phyloP scores from a whole-genome alignment of 306 rosid genomes.

The Ormosia semicastrata region DNA sequence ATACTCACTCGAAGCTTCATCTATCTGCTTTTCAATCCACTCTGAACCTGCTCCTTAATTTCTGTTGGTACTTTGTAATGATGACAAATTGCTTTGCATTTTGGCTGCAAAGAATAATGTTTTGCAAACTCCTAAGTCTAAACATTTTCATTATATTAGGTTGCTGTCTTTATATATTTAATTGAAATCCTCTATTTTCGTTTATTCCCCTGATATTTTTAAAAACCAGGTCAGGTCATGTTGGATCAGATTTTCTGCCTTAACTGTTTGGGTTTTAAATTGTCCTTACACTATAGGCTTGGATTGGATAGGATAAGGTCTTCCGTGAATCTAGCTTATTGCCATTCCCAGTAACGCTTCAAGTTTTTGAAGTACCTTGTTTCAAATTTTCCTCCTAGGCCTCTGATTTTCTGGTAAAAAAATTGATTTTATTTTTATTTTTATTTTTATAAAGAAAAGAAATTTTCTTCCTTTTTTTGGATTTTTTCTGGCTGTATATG shows the following conservation, averaged over 20 bases:
- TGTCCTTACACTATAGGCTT: background rate
- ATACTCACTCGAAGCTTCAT: background rate
- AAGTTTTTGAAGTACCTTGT: background rate
- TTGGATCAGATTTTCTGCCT: background rate
- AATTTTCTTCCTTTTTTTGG: background rate
- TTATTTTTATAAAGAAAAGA: background rate
- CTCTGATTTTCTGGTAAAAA: constrained; percentile 34
- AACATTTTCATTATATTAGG: background rate
- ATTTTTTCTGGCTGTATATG: background rate
- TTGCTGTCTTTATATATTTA: background rate
- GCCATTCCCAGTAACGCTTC: background rate
- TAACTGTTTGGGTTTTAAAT: background rate
- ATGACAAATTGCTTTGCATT: background rate
- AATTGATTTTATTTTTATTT: background rate
- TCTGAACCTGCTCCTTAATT: background rate
- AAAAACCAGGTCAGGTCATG: background rate
- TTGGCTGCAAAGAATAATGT: background rate
- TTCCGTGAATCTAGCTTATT: constrained; percentile 1
- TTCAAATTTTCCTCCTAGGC: background rate
- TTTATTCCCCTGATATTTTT: background rate
- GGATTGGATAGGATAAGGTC: background rate
- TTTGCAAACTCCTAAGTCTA: background rate
- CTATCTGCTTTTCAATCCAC: background rate
- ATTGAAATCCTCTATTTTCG: background rate
- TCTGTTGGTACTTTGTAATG: background rate